Conservation (phyloP, 2,329 filamentous ascomycete species). For the Harringtonia lauricola region DNA sequence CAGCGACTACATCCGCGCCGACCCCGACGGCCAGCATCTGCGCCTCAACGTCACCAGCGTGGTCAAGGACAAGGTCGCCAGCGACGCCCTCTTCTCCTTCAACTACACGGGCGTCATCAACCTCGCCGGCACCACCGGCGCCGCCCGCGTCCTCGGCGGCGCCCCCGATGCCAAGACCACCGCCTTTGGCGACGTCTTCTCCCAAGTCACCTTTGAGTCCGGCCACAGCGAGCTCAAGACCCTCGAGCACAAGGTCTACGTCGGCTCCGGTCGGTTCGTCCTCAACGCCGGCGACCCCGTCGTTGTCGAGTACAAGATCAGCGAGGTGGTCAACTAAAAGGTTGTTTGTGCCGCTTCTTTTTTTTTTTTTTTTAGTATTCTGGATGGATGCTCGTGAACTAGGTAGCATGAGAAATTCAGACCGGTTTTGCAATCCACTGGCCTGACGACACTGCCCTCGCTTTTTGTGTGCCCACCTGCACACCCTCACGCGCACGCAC, state of each 20-base stretch:
- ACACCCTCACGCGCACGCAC: too few relatives aligned
- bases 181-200: conserved; percentile 25
- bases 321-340: conserved; percentile 23
- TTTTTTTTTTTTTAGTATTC: background rate
- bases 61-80: conserved; percentile 20
- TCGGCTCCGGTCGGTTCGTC: conserved; percentile 28
- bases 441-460: too few relatives aligned
- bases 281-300: conserved; percentile 25
- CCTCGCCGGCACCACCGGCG: conserved; percentile 17
- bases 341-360: too few relatives aligned
- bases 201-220: conserved; percentile 26
- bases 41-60: conserved; percentile 28
- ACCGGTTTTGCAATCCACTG: too few relatives aligned
- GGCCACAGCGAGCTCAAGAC: conserved; percentile 21
- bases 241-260: conserved; percentile 28
- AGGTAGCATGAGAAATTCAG: too few relatives aligned
- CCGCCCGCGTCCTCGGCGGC: conserved; percentile 25
- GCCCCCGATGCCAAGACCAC: conserved; percentile 24
- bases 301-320: conserved; percentile 33
- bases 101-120: conserved; percentile 26
- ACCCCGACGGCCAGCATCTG: conserved; percentile 22
- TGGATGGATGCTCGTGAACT: background rate
- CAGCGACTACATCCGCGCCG: conserved; percentile 28
- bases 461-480: too few relatives aligned
- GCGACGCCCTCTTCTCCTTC: conserved; percentile 21